A percentile compares a stretch with the other conserved stretches of the same genome.
These are phyloP conservation scores for Comarum palustre DNA, from an alignment of 306 rosid species.

Conservation along the genomic window DNA sequence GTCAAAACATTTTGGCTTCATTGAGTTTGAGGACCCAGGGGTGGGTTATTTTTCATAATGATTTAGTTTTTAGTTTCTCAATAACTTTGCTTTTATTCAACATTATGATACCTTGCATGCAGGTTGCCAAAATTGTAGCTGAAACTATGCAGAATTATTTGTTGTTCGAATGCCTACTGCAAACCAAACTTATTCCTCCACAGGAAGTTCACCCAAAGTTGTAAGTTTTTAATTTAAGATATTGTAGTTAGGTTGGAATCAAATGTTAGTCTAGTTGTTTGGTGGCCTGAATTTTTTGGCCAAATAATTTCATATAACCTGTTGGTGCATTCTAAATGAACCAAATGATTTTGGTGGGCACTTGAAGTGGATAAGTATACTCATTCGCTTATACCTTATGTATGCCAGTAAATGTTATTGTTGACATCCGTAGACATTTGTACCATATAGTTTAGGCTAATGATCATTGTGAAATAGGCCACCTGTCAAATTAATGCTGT, in stretches of 20 bases:
- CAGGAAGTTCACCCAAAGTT: slow-evolving; percentile 70
- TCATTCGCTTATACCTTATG: background rate
- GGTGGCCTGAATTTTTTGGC: background rate
- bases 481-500: background rate
- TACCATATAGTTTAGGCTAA: background rate
- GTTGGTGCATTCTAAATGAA: background rate
- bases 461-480: background rate
- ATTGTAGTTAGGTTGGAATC: background rate
- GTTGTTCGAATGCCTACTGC: slow-evolving; percentile 72
- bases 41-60: slow-evolving; percentile 31
- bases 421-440: background rate
- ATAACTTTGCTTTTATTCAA: background rate
- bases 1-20: slow-evolving; percentile 77
- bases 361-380: background rate
- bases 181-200: slow-evolving; percentile 57
- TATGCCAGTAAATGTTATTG: background rate
- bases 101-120: slow-evolving; percentile 23
- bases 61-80: background rate
- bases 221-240: slow-evolving; percentile 38
- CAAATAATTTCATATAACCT: background rate
- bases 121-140: slow-evolving; percentile 89
- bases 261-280: background rate
- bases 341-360: background rate
- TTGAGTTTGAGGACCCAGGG: slow-evolving; percentile 80
- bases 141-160: slow-evolving; percentile 90